phyloP scores from a whole-genome alignment of 1,139 yeast species.

The Blastobotrys illinoisensis region DNA sequence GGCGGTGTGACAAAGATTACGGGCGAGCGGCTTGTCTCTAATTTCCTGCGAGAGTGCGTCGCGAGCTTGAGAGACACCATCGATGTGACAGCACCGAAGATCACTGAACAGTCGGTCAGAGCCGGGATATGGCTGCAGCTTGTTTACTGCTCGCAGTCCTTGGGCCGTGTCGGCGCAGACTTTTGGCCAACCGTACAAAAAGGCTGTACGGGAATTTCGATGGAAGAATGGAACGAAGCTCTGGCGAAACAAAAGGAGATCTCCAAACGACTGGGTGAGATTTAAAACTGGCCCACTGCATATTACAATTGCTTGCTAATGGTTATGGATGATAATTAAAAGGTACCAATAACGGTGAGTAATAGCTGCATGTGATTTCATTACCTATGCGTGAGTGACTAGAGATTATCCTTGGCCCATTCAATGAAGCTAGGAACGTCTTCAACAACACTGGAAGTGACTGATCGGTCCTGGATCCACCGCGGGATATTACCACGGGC shows the following conservation, averaged over 20 bases:
- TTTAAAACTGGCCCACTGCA: too few relatives aligned
- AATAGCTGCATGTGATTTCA: background rate
- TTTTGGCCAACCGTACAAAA: slow-evolving; percentile 42
- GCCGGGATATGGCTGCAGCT: slow-evolving; percentile 67
- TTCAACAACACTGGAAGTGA: slow-evolving; percentile 53
- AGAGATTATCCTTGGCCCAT: slow-evolving; percentile 36
- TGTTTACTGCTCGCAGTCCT: slow-evolving; percentile 69
- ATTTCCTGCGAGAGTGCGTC: slow-evolving; percentile 40
- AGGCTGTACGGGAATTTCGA: slow-evolving; percentile 24
- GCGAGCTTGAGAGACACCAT: slow-evolving; percentile 34
- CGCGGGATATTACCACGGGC: slow-evolving; percentile 65
- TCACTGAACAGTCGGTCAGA: slow-evolving; percentile 42
- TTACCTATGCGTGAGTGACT: background rate
- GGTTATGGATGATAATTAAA: too few relatives aligned
- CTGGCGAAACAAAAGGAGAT: slow-evolving; percentile 37
- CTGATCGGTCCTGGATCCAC: slow-evolving; percentile 52
- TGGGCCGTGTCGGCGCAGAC: slow-evolving; percentile 64
- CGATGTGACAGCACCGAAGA: slow-evolving; percentile 34
- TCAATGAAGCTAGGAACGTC: slow-evolving; percentile 61
- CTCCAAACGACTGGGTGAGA: slow-evolving; percentile 24
- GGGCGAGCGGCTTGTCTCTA: slow-evolving; percentile 35
- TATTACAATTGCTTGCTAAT: too few relatives aligned
- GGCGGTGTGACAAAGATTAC: slow-evolving; percentile 12
- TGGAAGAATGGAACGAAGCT: slow-evolving; percentile 37
- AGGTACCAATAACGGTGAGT: background rate